Base-by-base conservation (phyloP, 2,329 filamentous ascomycete genomes). In the Phaeosphaeria sp. region DNA sequence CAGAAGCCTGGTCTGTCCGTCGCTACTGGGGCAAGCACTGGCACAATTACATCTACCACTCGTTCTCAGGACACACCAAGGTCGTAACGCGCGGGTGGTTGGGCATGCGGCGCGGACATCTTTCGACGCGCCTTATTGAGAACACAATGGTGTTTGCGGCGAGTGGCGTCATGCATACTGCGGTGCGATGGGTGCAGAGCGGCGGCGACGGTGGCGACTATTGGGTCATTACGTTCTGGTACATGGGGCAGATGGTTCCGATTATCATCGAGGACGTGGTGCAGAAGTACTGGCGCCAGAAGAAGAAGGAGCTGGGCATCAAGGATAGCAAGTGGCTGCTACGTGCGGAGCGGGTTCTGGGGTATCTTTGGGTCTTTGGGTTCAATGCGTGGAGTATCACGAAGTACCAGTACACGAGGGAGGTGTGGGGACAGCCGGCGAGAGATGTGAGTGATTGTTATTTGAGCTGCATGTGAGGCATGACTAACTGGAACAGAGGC, bases 311-410 rank as follows among this genome's bases (percentile, higher is more conserved):
- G 33, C 6, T 33, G 41, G 54, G 55, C 6, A 25, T 59, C 23
- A 23, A 21, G 6, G 57, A 60, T 2, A n/a, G 17, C 0, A 56
- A 25, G 43, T 47, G 42, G 46, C 2, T 65, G 18, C 10, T 33
- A 20, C 21, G 23, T 2, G 13, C 47, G 4, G 63, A 67, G 54
- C 62, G 55, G 17, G 46, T 36, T 20, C 33, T 61, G 6, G 66
- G 65, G 18, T 66, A 64, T 52, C 39, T 44, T 20, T 70, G 61
- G 64, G 58, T 64, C 3, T 22, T 60, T 30, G 50, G 27, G 6
- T 68, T 66, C 64, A 60, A 64, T 41, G 42, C 64, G n/a, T 67
- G 62, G 52, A 61, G 66, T 54, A 55, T 69, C 20, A 49, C 62
- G 1, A 59, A 49, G 53, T 65, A 64, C 46, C 20, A 56, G 18